Evolutionary conservation across 2,329 filamentous ascomycete genomes (phyloP), one percentile per base, ranked within the genome.

Genomic region (Aspergillus ustus): DNA sequence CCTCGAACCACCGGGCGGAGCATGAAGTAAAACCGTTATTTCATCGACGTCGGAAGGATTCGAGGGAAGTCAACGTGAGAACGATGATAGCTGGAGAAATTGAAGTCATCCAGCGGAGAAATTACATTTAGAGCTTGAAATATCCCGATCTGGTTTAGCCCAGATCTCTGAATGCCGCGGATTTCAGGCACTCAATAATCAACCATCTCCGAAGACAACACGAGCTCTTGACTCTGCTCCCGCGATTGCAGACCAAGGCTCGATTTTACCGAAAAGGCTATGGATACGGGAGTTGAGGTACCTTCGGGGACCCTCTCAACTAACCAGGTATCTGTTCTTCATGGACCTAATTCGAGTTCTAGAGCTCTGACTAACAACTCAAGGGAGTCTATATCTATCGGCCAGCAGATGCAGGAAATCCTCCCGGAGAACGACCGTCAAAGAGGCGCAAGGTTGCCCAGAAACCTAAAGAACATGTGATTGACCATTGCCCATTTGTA

Each of bases 341-440:
- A 28, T 37, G n/a, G 15, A 40, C 28, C 34, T 19, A 17, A 17
- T 28, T 17, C 9, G 25, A 40, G 29, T 20, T 40, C 15, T 9
- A 11, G 3, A 56, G 9, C 49, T 25, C 9, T 59, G 44, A 60
- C 67, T 73, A 65, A 74, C 51, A 49, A 56, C 45, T 61, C 29
- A 70, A 90, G 87, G 83, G 83, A 51, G 85, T 86, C 59, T 90
- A 87, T 72, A 77, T 90, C 65, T 90, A 89, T 73, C 81, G 83
- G 62, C 83, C 87, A 61, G 75, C 81, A 49, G 71, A 73, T 76
- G 80, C 60, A 73, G 77, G 62, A 54, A 76, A 73, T 62, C 17
- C 63, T 45, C 61, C 67, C 49, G 67, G 63, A 29, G 75, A 78
- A 52, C 81, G 84, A 44, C 83, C 86, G 29, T 71, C 82, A 40